Conservation (phyloP, 257 asterid genomes). For the Solanum etuberosum region DNA sequence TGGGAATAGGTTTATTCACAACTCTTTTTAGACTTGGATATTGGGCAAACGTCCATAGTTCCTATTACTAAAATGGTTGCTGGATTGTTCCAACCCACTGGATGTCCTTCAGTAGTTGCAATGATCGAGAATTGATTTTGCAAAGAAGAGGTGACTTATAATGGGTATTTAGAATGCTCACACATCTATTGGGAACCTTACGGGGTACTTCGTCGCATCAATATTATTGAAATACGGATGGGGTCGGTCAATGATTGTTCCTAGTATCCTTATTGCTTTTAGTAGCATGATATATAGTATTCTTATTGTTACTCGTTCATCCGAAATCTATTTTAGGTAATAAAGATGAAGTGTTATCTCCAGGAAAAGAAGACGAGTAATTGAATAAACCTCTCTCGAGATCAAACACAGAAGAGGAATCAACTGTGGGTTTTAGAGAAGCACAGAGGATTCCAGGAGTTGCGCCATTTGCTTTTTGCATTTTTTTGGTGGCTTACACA, state of each 20-base stretch:
- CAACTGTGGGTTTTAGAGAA: slow-evolving; percentile 60
- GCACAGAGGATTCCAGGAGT: slow-evolving; percentile 92
- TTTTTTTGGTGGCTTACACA: slow-evolving; percentile 89
- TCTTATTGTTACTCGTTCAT: slow-evolving; percentile 58
- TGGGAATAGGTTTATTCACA: slow-evolving; percentile 84
- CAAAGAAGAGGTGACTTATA: slow-evolving; percentile 82
- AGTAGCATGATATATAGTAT: slow-evolving; percentile 45
- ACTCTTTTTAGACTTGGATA: slow-evolving; percentile 78
- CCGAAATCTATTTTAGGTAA: slow-evolving; percentile 42
- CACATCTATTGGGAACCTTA: slow-evolving; percentile 86
- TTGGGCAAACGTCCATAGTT: slow-evolving; percentile 61
- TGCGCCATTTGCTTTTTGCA: slow-evolving; percentile 73
- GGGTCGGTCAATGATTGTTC: slow-evolving; percentile 88
- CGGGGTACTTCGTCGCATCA: slow-evolving; percentile 72
- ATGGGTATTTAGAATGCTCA: slow-evolving; percentile 98
- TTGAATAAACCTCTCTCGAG: slow-evolving; percentile 28
- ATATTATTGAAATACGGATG: slow-evolving; percentile 66
- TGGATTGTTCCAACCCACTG: slow-evolving; percentile 88
- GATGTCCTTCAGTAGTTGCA: slow-evolving; percentile 97
- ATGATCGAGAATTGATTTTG: slow-evolving; percentile 94
- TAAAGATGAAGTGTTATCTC: slow-evolving; percentile 23
- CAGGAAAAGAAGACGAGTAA: slow-evolving; percentile 43
- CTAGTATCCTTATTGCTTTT: slow-evolving; percentile 55
- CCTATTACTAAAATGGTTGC: slow-evolving; percentile 83
- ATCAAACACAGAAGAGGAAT: slow-evolving; percentile 9